Conservation (phyloP, 179 eudicot species). For the Pouteria campechiana region DNA sequence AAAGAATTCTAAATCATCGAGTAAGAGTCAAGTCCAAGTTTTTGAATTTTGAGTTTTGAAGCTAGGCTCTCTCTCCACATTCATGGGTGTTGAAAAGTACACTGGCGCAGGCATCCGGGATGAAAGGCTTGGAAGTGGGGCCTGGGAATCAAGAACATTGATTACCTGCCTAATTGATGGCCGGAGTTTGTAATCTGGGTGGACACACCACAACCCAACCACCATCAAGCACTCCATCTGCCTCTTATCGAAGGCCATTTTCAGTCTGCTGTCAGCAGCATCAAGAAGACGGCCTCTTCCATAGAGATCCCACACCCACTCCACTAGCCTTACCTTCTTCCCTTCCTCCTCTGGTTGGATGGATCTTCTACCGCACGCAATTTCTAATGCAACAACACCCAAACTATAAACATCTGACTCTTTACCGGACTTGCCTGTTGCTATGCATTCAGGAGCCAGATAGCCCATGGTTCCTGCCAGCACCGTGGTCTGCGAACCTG, state of each 20-base stretch:
- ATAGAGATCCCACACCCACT: conserved; percentile 2
- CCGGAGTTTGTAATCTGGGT: conserved; percentile 2
- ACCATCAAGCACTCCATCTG: background rate
- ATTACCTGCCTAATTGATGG: conserved; percentile 5
- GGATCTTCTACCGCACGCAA: conserved; percentile 1
- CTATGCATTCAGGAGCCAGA: conserved; percentile 2
- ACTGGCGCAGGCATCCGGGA: conserved; percentile 5
- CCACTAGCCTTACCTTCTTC: background rate
- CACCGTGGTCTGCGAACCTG: background rate
- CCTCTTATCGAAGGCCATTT: background rate
- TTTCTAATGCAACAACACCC: background rate
- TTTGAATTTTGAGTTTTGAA: too few relatives aligned
- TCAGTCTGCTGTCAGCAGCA: conserved; percentile 1
- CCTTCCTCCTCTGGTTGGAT: background rate
- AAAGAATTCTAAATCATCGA: too few relatives aligned
- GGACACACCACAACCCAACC: background rate
- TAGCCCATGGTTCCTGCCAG: conserved; percentile 2
- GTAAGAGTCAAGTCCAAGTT: too few relatives aligned
- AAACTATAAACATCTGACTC: conserved; percentile 3
- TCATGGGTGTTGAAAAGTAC: conserved; percentile 9
- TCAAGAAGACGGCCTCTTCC: background rate
- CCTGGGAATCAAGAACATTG: conserved; percentile 2
- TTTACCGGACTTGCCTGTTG: background rate
- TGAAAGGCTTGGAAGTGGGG: conserved; percentile 2
- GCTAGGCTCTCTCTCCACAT: too few relatives aligned